Base-by-base conservation (phyloP, 805 yeast genomes). In the Wickerhamiella australiensis region DNA sequence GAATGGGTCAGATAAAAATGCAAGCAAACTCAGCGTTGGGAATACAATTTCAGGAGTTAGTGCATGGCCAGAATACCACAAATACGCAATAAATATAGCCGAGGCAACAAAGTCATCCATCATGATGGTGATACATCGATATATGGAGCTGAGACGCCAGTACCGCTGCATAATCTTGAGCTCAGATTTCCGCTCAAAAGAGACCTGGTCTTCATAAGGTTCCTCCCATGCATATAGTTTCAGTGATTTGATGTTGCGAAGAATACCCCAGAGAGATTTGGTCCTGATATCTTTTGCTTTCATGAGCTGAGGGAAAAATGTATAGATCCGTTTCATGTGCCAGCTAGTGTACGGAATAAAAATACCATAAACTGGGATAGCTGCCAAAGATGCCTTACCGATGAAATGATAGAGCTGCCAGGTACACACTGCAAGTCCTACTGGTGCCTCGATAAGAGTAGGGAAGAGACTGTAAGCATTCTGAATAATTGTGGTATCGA, bases 341-440 rank as follows among this genome's bases (percentile, higher is more conserved):
- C 72, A 63, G 2, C 85, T 79, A 61, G 86, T 87, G 50, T 84
- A 64, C 12, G 96, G 96, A 56, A 90, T 81, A 80, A 88, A 82
- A 44, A 88, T 59, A 5, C 81, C 65, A 50, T 59, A 57, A 51
- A 90, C 78, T 27, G 75, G 65, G 12, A 90, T 94, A 64, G 97
- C 97, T 38, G 94, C 82, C 95, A 96, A 85, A 94, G 88, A 87
- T 31, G 64, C 54, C 43, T 79, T 79, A 22, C 96, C 96, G 52
- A 90, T 66, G 47, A 90, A 66, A 2, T 76, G 74, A 64, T 87
- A 77, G 47, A 90, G 71, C 3, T 92, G 82, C 51, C 73, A 65
- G 55, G 90, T 72, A 70, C 96, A 88, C 47, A 90, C 68, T 25
- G 76, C 59, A 56, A 90, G 77, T 66, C 87, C 96, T 67, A 87